Conservation (phyloP, 768 basidiomycete genomes). For the Psilocybe cubensis region DNA sequence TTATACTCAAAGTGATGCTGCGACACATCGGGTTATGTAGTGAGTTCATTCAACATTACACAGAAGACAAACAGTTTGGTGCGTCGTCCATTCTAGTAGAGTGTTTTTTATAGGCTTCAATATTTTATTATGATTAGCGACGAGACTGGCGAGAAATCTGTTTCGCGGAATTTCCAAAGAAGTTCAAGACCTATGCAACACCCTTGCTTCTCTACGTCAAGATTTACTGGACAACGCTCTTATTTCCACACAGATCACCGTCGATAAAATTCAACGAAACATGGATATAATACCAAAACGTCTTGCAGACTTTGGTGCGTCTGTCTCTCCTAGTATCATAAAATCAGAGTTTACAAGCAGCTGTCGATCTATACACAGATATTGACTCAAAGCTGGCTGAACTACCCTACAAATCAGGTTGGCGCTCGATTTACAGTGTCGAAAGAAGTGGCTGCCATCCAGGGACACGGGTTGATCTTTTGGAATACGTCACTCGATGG, state of each 20-base stretch:
- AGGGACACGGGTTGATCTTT: slow-evolving; percentile 1
- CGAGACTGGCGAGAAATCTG: background rate
- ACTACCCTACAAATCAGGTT: slow-evolving; percentile 1
- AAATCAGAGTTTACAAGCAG: background rate
- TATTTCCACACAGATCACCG: background rate
- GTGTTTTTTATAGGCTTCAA: background rate
- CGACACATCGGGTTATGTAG: background rate
- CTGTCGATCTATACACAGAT: background rate
- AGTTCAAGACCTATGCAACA: background rate
- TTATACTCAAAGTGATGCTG: background rate
- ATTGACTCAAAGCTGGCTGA: slow-evolving; percentile 3
- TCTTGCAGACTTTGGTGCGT: slow-evolving; percentile 1
- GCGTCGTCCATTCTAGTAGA: background rate
- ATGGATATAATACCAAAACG: background rate
- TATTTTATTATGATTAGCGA: background rate
- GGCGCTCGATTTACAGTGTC: background rate
- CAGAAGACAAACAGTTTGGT: background rate
- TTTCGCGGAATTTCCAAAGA: background rate
- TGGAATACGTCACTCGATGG: slow-evolving; percentile 4
- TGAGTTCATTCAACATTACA: background rate
- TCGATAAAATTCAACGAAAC: background rate
- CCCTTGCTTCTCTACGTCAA: background rate
- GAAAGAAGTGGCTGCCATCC: background rate
- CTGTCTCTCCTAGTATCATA: too few species aligned
- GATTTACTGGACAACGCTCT: background rate